These are phyloP conservation scores for Suillus sp. DNA, from an alignment of 768 basidiomycete species.

Conservation along the genomic window DNA sequence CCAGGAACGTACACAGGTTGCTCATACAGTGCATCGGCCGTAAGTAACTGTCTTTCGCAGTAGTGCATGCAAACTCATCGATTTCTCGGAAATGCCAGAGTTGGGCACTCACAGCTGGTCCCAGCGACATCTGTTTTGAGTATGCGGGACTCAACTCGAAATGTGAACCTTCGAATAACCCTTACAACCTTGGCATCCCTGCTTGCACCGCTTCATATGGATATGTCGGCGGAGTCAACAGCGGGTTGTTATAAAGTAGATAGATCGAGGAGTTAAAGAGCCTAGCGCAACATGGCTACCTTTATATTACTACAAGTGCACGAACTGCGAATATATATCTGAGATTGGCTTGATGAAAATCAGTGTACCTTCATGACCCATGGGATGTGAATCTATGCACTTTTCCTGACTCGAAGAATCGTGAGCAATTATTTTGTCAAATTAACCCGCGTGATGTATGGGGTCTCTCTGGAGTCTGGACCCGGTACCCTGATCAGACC, in stretches of 20 bases:
- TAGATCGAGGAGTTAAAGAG: not conserved
- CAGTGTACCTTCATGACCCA: not conserved
- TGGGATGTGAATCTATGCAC: not conserved
- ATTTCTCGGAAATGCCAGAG: not conserved
- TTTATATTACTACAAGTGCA: not conserved
- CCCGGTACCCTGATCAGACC: too few species aligned
- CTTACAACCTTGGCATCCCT: conserved; percentile 5
- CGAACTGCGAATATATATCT: not conserved
- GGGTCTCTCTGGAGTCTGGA: too few species aligned
- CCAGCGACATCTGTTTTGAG: not conserved
- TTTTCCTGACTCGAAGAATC: too few species aligned
- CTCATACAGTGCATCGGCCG: not conserved
- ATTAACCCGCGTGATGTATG: too few species aligned
- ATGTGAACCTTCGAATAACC: not conserved
- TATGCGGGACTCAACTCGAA: not conserved
- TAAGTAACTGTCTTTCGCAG: not conserved
- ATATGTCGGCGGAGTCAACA: not conserved
- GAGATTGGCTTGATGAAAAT: not conserved
- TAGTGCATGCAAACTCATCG: not conserved
- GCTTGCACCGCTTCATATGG: conserved; percentile 5
- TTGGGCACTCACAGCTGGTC: not conserved
- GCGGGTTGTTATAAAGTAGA: not conserved
- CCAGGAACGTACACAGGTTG: not conserved
- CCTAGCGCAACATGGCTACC: not conserved
- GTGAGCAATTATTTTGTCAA: too few species aligned